phyloP scores from a whole-genome alignment of 2,329 filamentous ascomycete genomes.

The Ophiostoma angusticollis region DNA sequence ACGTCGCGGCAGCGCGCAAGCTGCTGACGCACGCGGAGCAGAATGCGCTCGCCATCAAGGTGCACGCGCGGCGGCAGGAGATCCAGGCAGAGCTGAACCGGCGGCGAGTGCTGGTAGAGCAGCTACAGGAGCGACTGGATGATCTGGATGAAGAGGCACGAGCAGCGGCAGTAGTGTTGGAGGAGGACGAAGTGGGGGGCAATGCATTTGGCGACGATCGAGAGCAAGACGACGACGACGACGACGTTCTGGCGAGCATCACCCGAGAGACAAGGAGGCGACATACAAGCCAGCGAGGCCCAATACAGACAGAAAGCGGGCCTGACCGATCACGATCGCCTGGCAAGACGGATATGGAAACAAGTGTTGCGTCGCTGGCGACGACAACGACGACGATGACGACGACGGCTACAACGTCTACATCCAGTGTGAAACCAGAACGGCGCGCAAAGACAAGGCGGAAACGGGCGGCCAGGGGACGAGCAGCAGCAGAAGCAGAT shows the following conservation, averaged over 20 bases:
- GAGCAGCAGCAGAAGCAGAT: slow-evolving; percentile 1
- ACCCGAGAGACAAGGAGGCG: slow-evolving; percentile 43
- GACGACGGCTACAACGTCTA: background rate
- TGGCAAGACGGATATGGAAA: background rate
- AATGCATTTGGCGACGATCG: slow-evolving; percentile 27
- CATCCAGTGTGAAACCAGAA: background rate
- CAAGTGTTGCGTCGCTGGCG: background rate
- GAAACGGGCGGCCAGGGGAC: background rate
- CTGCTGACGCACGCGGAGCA: slow-evolving; percentile 61
- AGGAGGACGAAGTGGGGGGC: slow-evolving; percentile 26
- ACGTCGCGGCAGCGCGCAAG: slow-evolving; percentile 57
- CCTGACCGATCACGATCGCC: background rate
- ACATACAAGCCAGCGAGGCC: slow-evolving; percentile 19
- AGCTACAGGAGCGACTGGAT: slow-evolving; percentile 50
- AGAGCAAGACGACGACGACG: slow-evolving; percentile 35
- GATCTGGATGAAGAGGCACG: slow-evolving; percentile 51
- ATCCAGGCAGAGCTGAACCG: slow-evolving; percentile 49
- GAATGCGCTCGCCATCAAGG: slow-evolving; percentile 45
- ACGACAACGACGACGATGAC: slow-evolving; percentile 3
- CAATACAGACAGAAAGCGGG: background rate
- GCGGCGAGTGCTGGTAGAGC: slow-evolving; percentile 54
- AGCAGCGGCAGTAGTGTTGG: slow-evolving; percentile 15
- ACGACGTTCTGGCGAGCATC: slow-evolving; percentile 38
- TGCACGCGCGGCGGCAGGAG: slow-evolving; percentile 44
- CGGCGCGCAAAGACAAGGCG: background rate